Evolutionary conservation across 257 asterid species (phyloP), one percentile per base, ranked within the genome.

Genomic region (Dorcoceras hygrometricum): DNA sequence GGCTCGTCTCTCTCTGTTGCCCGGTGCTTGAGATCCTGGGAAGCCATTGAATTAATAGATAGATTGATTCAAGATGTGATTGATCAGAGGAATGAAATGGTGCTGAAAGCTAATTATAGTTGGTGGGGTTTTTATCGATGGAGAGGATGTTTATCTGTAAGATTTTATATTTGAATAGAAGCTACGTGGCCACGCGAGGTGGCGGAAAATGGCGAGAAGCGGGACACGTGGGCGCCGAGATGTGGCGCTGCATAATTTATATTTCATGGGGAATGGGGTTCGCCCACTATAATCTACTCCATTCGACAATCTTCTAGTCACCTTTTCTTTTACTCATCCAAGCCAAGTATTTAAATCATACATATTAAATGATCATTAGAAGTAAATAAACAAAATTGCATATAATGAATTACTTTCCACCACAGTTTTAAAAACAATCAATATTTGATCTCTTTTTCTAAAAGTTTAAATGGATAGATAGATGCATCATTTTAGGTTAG

Each of bases 11-110:
- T 71, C 10, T 14, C 23, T 16, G 77, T 57, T 4, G 46, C 12
- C 73, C 98, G 81, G 77, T 85, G 98, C 81, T 65, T 86, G 62
- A 87, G 89, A 29, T 75, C 83, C 24, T 74, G 74, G 59, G 92
- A 67, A 32, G 83, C 83, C 96, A 86, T 88, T 50, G 50, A 55
- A n/a, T n/a, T n/a, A 23, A 11, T 53, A 6, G 5, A 5, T 25
- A 28, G 32, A 12, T 57, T 24, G 43, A 4, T 46, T n/a, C n/a
- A n/a, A n/a, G n/a, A n/a, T n/a, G n/a, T n/a, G n/a, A n/a, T n/a
- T n/a, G n/a, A n/a, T n/a, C n/a, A 18, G 48, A 27, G 51, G 5
- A 27, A 3, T 39, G 69, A 12, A 14, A 14, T 23, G 1, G 8
- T 8, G n/a, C 5, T 5, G 18, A 43, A n/a, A n/a, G n/a, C n/a